Percentiles rank a stretch among this genome's conserved stretches.
Evolutionary conservation across 495 filamentous ascomycete species (phyloP).

Genomic region (Talaromyces trachyspermus): DNA sequence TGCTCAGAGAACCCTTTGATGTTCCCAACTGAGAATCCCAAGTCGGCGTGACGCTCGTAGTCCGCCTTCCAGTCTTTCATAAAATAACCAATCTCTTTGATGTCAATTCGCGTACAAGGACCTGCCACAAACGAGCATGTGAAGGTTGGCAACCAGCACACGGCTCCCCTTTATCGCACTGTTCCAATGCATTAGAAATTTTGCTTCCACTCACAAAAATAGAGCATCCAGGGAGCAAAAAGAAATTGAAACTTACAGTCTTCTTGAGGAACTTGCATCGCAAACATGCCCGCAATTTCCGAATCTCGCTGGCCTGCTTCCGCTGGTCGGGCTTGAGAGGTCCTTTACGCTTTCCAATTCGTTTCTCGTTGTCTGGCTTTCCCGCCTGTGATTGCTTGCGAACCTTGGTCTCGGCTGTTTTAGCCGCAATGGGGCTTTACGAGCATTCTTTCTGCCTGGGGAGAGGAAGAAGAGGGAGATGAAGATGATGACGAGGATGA

Average conservation of each 20-base stretch:
- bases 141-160: constrained; percentile 89
- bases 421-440: constrained; percentile 71
- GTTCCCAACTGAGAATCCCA: constrained; percentile 82
- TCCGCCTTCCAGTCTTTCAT: constrained; percentile 98
- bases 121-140: constrained; percentile 88
- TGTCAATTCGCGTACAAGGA: constrained; percentile 91
- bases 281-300: constrained; percentile 83
- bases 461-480: constrained; percentile 52
- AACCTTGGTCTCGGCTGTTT: constrained; percentile 72
- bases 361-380: constrained; percentile 82
- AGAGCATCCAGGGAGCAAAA: background rate
- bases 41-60: constrained; percentile 78
- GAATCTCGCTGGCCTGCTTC: constrained; percentile 88
- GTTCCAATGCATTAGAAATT: background rate
- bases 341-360: constrained; percentile 76
- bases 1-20: constrained; percentile 84
- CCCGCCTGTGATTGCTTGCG: constrained; percentile 62
- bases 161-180: constrained; percentile 88
- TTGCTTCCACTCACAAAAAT: constrained; percentile 4
- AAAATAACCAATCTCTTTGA: constrained; percentile 94
- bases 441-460: constrained; percentile 56
- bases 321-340: constrained; percentile 88
- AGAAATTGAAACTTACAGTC: constrained; percentile 48
- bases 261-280: constrained; percentile 98
- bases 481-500: constrained; percentile 43